Base-by-base conservation (phyloP, 495 filamentous ascomycete genomes). In the Lasiosphaeris hirsuta region DNA sequence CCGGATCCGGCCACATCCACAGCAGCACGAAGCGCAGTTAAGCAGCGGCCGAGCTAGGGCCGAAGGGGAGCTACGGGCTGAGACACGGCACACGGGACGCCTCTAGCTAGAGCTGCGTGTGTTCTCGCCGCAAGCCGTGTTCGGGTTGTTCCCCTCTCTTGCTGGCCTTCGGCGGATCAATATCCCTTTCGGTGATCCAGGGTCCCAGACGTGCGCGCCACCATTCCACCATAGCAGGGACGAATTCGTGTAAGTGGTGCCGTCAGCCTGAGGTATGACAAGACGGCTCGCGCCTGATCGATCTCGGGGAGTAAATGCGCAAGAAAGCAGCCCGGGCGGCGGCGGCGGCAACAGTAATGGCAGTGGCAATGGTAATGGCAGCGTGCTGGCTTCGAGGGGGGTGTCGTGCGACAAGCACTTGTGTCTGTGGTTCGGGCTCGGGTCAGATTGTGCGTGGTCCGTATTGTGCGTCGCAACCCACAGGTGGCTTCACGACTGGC, bases 1-100 rank as follows among this genome's bases (percentile, higher is more conserved):
- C 34, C 13, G 45, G 61, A 44, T 47, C 57, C 44, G 50, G 44
- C 15, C 43, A 42, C 57, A 65, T 62, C 51, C 46, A 38, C 18
- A 18, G 14, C 53, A 6, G 23, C 30, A 49, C 33, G 40, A 13
- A 50, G 34, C 43, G 18, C 43, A 45, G 43, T 18, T 10, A 17
- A 45, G 18, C 43, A 30, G 5, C 18, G 15, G 4, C 19, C 23
- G 15, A 38, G 49, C 35, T 40, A 11, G 49, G 34, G 35, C 35
- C 49, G 40, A 39, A 37, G 10, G 49, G 49, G 8, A 8, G 37
- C 37, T 18, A 38, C 18, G 13, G 49, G 23, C 49, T 37, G 49
- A 51, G 49, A 19, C 10, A 30, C 23, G 23, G 23, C 23, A 30
- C 23, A 30, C 23, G 23, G 23, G 23, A 30, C 23, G 23, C 23